phyloP scores from a whole-genome alignment of 2,329 filamentous ascomycete species.

The Corinectria fuckeliana region DNA sequence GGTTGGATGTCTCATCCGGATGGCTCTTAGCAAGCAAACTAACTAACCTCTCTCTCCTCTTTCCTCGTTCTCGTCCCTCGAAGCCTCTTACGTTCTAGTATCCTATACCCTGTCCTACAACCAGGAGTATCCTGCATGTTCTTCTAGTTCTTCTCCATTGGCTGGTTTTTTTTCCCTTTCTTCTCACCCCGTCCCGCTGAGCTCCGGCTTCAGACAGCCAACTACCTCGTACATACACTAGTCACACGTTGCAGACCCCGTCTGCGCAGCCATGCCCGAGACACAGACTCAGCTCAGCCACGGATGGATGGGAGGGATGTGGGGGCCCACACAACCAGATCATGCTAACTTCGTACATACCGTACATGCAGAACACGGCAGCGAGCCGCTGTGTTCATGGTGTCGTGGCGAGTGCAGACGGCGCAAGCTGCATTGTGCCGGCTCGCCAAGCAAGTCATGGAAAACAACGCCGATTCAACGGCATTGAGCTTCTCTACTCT shows the following conservation, averaged over 20 bases:
- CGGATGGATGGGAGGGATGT: no score
- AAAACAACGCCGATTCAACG: not conserved
- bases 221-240: not conserved
- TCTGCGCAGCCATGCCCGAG: not conserved
- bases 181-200: not conserved
- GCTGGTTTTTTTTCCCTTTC: not conserved
- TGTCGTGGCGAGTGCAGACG: not conserved
- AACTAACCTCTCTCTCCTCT: not conserved
- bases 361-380: no score
- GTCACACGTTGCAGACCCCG: not conserved
- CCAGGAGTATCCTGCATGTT: not conserved
- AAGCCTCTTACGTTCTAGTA: not conserved
- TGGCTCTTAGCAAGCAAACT: not conserved
- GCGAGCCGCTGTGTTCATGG: not conserved
- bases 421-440: not conserved
- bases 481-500: not conserved
- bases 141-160: not conserved
- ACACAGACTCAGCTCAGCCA: not conserved
- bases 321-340: no score
- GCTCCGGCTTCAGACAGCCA: not conserved
- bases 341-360: no score
- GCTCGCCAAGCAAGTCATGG: no score
- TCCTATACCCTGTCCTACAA: not conserved
- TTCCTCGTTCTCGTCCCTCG: not conserved
- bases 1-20: not conserved